phyloP scores from a whole-genome alignment of 2,329 filamentous ascomycete species.

The Cercospora canescens region DNA sequence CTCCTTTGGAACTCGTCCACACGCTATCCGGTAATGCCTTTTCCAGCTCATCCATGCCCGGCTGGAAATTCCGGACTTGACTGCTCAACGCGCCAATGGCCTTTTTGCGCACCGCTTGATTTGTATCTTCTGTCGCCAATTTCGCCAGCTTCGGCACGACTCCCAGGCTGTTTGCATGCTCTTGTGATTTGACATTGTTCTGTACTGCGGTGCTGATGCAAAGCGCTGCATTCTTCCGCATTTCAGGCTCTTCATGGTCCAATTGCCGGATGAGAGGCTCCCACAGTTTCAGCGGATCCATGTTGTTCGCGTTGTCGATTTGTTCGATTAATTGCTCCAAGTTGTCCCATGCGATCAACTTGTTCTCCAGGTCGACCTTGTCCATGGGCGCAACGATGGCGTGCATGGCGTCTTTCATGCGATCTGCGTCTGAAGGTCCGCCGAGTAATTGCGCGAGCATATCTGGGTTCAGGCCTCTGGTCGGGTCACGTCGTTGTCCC shows the following conservation, averaged over 20 bases:
- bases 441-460: conserved; percentile 74
- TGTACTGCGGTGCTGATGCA: conserved; percentile 93
- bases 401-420: conserved; percentile 84
- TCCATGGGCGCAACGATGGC: conserved; percentile 61
- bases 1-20: conserved; percentile 51
- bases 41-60: conserved; percentile 64
- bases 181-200: conserved; percentile 87
- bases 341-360: conserved; percentile 87
- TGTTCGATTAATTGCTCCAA: conserved; percentile 89
- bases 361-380: conserved; percentile 69
- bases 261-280: conserved; percentile 73
- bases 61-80: conserved; percentile 85
- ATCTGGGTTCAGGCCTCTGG: conserved; percentile 62
- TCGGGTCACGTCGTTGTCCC: conserved; percentile 37
- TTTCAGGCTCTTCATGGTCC: conserved; percentile 65
- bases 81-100: conserved; percentile 87
- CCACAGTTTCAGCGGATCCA: conserved; percentile 79
- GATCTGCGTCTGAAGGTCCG: conserved; percentile 83
- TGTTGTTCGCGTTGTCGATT: conserved; percentile 96
- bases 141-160: conserved; percentile 70
- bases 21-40: conserved; percentile 66
- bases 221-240: conserved; percentile 88
- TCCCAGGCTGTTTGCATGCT: conserved; percentile 63
- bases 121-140: conserved; percentile 61
- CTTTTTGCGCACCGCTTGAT: conserved; percentile 73